Base-by-base conservation (phyloP, 257 asterid species). In the Gynochthodes officinalis region DNA sequence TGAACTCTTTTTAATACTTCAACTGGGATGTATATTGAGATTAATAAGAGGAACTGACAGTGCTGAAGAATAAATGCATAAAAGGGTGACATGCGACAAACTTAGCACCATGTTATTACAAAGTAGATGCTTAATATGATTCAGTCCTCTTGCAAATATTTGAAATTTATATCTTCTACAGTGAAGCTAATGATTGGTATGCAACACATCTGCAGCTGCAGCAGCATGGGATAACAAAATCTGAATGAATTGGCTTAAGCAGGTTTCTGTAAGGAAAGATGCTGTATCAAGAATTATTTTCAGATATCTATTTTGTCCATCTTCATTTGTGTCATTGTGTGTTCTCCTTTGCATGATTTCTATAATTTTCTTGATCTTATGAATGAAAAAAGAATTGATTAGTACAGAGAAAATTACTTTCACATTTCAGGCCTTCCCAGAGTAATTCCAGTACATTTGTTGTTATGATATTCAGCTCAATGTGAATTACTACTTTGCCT, bases 201-300 rank as follows among this genome's bases (percentile, higher is more conserved):
- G 40, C 40, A 59, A 28, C 32, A 28, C 16, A 0, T 27, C 32
- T 37, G 64, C 73, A 68, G 49, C 73, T 68, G 32, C 73, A 40
- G 4, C 50, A 62, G 73, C 73, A 23, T 68, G 73, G 73, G 49
- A 68, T 46, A 68, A 9, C 33, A 14, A 4, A 49, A n/a, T n/a
- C n/a, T n/a, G n/a, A n/a, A n/a, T n/a, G n/a, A n/a, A n/a, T n/a
- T n/a, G n/a, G n/a, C n/a, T n/a, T n/a, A n/a, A n/a, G n/a, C n/a
- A n/a, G n/a, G n/a, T n/a, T n/a, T n/a, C n/a, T n/a, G n/a, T n/a
- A n/a, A 49, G 28, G 61, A 42, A 32, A 28, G 13, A 30, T 49
- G 32, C 21, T 30, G 30, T 19, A 19, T 44, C 21, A 2, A 25
- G 0, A 25, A 66, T 10, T 5, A 44, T 4, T 15, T 37, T n/a